phyloP scores from a whole-genome alignment of 1,139 yeast genomes.

The Suzukiozyma palmioleophila region DNA sequence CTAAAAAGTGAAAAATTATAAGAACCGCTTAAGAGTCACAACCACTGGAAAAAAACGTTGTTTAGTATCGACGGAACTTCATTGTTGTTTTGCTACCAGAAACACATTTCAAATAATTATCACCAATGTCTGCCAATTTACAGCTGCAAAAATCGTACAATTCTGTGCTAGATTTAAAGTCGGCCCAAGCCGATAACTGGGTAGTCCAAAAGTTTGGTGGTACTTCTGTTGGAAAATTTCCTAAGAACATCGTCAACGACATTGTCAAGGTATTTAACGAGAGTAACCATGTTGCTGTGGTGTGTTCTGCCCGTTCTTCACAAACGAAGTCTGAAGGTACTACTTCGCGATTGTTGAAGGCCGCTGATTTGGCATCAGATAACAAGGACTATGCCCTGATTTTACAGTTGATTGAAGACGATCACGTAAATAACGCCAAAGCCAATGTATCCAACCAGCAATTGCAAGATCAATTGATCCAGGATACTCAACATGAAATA shows the following conservation, averaged over 20 bases:
- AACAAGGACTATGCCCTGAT: slow-evolving; percentile 49
- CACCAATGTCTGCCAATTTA: slow-evolving; percentile 1
- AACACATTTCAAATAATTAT: too few species aligned
- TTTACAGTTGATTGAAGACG: slow-evolving; percentile 64
- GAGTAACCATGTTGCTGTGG: slow-evolving; percentile 79
- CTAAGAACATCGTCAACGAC: slow-evolving; percentile 76
- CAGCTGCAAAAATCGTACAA: slow-evolving; percentile 24
- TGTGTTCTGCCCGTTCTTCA: slow-evolving; percentile 92
- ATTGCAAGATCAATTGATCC: slow-evolving; percentile 46
- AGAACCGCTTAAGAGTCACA: too few species aligned
- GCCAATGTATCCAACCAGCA: slow-evolving; percentile 41
- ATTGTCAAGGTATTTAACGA: slow-evolving; percentile 66
- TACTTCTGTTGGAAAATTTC: slow-evolving; percentile 95
- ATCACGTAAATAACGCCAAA: slow-evolving; percentile 75
- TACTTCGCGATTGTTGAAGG: slow-evolving; percentile 72
- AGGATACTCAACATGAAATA: slow-evolving; percentile 61
- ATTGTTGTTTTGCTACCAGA: too few species aligned
- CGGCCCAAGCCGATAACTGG: slow-evolving; percentile 44
- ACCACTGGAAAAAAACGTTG: too few species aligned
- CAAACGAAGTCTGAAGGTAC: slow-evolving; percentile 93
- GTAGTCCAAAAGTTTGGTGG: slow-evolving; percentile 96
- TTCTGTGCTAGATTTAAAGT: slow-evolving; percentile 38
- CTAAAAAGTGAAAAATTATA: too few species aligned
- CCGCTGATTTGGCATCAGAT: slow-evolving; percentile 73
- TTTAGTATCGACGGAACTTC: too few species aligned